phyloP scores from a whole-genome alignment of 495 filamentous ascomycete species.

The Tirmania nivea region DNA sequence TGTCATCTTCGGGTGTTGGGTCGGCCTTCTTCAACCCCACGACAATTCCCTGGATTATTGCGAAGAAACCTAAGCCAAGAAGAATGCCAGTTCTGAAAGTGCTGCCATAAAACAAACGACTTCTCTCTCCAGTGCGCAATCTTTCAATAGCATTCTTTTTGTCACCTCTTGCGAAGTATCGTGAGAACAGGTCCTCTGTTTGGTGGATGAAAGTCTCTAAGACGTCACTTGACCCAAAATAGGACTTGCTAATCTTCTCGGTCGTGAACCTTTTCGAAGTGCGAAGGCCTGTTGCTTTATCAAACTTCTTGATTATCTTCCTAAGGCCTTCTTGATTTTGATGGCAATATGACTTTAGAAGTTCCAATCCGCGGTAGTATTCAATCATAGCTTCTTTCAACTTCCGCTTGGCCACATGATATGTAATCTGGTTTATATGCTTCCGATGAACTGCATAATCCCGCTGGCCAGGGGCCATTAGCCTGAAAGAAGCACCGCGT shows the following conservation, averaged over 20 bases:
- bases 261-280: conserved; percentile 67
- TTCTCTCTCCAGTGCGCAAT: conserved; percentile 44
- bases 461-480: conserved; percentile 13
- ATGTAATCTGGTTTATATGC: conserved; percentile 15
- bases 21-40: conserved; percentile 36
- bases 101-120: conserved; percentile 45
- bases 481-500: background rate
- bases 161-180: conserved; percentile 32
- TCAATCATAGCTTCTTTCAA: conserved; percentile 78
- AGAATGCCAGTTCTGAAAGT: conserved; percentile 65
- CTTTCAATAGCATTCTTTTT: conserved; percentile 76
- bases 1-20: background rate
- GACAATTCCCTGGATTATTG: conserved; percentile 53
- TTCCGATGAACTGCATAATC: conserved; percentile 11
- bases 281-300: conserved; percentile 63
- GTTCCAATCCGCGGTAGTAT: conserved; percentile 75
- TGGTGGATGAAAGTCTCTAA: conserved; percentile 53
- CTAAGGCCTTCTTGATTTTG: conserved; percentile 82
- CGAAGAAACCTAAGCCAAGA: conserved; percentile 48
- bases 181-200: conserved; percentile 75
- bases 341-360: conserved; percentile 73
- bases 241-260: conserved; percentile 73
- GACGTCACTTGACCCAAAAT: conserved; percentile 70
- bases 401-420: conserved; percentile 50
- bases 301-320: conserved; percentile 97